phyloP scores from a whole-genome alignment of 2,329 filamentous ascomycete genomes.

The Coccinonectria pachysandricola region DNA sequence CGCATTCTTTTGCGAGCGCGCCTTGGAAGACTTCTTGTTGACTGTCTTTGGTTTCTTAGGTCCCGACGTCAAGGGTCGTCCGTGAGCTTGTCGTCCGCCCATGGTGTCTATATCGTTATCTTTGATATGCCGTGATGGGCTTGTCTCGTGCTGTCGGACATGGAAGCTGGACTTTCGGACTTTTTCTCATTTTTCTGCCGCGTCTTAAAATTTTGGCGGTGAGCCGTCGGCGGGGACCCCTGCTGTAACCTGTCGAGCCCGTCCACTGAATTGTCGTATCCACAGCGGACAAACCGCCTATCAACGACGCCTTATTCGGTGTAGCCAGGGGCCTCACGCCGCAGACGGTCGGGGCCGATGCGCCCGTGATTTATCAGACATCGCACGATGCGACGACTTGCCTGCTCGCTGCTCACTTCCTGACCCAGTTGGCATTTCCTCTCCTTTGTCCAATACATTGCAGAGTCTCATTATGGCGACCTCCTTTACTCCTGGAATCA shows the following conservation, averaged over 20 bases:
- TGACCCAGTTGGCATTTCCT: slow-evolving; percentile 8
- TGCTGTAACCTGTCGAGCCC: slow-evolving; percentile 7
- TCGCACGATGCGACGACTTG: background rate
- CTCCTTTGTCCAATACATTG: slow-evolving; percentile 1
- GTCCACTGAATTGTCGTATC: too few species aligned
- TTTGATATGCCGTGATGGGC: background rate
- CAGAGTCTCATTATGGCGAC: slow-evolving; percentile 26
- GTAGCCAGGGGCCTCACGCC: slow-evolving; percentile 1
- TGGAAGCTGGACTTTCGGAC: slow-evolving; percentile 2
- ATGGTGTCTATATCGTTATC: slow-evolving; percentile 24
- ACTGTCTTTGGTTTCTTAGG: slow-evolving; percentile 21
- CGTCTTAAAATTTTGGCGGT: slow-evolving; percentile 17
- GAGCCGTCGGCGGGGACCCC: slow-evolving; percentile 18
- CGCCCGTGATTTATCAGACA: slow-evolving; percentile 8
- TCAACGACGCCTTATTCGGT: slow-evolving; percentile 17
- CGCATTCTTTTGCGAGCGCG: slow-evolving; percentile 38
- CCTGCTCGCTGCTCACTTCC: slow-evolving; percentile 1
- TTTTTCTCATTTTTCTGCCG: slow-evolving; percentile 20
- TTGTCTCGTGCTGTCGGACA: background rate
- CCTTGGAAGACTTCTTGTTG: slow-evolving; percentile 36
- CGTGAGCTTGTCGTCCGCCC: slow-evolving; percentile 50
- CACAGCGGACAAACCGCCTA: too few species aligned
- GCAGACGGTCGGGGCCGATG: slow-evolving; percentile 10
- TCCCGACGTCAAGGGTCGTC: slow-evolving; percentile 34
- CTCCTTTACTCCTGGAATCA: slow-evolving; percentile 31